Evolutionary conservation across 345 rosid genomes (phyloP).

Genomic region (Eucalyptus tenuipes): DNA sequence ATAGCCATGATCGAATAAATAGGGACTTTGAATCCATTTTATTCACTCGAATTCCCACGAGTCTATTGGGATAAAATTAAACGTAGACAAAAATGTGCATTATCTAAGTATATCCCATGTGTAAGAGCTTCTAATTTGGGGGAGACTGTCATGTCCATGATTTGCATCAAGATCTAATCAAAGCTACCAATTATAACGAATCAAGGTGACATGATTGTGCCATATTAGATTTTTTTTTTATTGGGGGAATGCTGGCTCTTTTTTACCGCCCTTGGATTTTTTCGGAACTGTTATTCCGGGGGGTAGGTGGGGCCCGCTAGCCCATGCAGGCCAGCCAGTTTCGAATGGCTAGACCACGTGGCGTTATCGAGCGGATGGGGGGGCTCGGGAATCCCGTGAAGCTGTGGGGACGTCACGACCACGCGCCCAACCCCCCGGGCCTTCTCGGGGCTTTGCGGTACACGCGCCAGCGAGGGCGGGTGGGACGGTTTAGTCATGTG

Average conservation of each 20-base stretch:
- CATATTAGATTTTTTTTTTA: not conserved
- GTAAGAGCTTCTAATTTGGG: not conserved
- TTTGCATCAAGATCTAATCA: not conserved
- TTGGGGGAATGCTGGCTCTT: not conserved
- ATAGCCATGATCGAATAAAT: not conserved
- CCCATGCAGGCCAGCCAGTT: not conserved
- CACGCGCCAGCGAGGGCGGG: not conserved
- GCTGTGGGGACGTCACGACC: not conserved
- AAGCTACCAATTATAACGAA: not conserved
- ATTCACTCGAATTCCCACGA: rapidly evolving
- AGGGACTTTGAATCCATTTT: not conserved
- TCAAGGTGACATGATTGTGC: not conserved
- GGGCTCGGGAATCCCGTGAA: not conserved
- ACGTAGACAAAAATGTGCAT: not conserved
- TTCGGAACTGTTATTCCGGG: not conserved
- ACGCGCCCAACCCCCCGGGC: not conserved
- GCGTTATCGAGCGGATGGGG: not conserved
- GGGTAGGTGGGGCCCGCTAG: not conserved
- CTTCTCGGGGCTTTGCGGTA: too few relatives aligned
- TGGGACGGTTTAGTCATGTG: not conserved
- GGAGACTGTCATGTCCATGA: not conserved
- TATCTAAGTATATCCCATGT: not conserved
- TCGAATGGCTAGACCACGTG: not conserved
- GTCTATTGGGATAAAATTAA: not conserved
- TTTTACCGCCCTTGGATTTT: not conserved